Evolutionary conservation across 169 alveolate genomes (phyloP).

Genomic region (Plasmodium chabaudi): DNA sequence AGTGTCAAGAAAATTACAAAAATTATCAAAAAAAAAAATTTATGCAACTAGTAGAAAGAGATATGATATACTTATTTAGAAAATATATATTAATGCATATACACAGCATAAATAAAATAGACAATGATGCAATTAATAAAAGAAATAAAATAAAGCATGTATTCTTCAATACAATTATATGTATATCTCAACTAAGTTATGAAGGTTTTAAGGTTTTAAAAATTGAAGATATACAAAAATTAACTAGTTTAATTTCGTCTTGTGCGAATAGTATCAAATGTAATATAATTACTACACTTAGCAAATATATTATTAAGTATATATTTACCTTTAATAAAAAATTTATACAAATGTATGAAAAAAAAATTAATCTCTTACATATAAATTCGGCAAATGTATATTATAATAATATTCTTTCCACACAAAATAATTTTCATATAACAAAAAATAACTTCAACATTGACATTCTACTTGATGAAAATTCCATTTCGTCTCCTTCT

Average conservation of each 20-base stretch:
- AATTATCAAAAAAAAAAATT: constrained; percentile 2
- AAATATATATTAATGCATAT: constrained; percentile 63
- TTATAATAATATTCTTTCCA: constrained; percentile 45
- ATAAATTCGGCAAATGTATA: constrained; percentile 72
- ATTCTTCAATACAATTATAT: constrained; percentile 56
- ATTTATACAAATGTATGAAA: constrained; percentile 68
- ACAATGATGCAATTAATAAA: constrained; percentile 51
- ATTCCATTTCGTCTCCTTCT: too few species aligned
- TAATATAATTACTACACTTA: constrained; percentile 56
- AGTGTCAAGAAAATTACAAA: too few species aligned
- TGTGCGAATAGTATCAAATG: constrained; percentile 73
- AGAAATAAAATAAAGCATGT: constrained; percentile 66
- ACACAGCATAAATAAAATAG: constrained; percentile 56
- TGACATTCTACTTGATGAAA: background rate
- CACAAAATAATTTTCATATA: constrained; percentile 7
- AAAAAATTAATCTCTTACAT: constrained; percentile 65
- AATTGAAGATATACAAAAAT: constrained; percentile 42
- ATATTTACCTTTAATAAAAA: constrained; percentile 71
- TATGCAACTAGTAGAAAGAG: constrained; percentile 49
- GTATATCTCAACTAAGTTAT: constrained; percentile 71
- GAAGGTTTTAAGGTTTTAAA: constrained; percentile 67
- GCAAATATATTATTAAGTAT: constrained; percentile 68
- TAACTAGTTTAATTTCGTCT: constrained; percentile 40
- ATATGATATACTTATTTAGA: constrained; percentile 48
- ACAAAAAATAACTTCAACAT: background rate